phyloP scores from a whole-genome alignment of 495 filamentous ascomycete species.

The Paragyromitra xinjiangensis region DNA sequence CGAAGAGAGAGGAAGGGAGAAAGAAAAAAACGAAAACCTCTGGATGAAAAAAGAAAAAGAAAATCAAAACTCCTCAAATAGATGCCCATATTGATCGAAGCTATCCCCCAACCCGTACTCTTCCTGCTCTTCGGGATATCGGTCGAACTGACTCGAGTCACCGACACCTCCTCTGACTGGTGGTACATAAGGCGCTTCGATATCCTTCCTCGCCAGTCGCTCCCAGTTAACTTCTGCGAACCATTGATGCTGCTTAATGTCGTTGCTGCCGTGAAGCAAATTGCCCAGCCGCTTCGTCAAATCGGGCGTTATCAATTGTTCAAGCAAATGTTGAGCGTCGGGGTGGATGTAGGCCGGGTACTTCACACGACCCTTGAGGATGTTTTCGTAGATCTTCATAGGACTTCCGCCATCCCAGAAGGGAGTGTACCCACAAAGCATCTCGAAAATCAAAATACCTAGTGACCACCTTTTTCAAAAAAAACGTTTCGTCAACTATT shows the following conservation, averaged over 20 bases:
- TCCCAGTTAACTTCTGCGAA: constrained; percentile 99
- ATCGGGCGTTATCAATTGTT: constrained; percentile 91
- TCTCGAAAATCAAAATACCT: constrained; percentile 98
- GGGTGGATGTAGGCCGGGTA: constrained; percentile 94
- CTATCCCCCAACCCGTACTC: constrained; percentile 66
- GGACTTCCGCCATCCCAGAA: constrained; percentile 98
- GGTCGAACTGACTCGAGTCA: constrained; percentile 97
- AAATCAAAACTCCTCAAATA: constrained; percentile 76
- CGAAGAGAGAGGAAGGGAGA: constrained; percentile 37
- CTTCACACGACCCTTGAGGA: constrained; percentile 89
- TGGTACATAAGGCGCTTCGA: constrained; percentile 98
- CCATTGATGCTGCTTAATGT: constrained; percentile 96
- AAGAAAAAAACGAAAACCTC: constrained; percentile 30
- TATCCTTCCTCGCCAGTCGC: constrained; percentile 88
- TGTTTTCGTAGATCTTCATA: constrained; percentile 99
- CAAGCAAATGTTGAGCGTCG: constrained; percentile 90
- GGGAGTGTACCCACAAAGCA: constrained; percentile 98
- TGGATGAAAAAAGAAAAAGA: constrained; percentile 32
- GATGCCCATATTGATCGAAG: constrained; percentile 68
- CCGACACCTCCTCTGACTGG: constrained; percentile 91
- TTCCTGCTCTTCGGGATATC: constrained; percentile 96
- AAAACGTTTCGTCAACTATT: constrained; percentile 17
- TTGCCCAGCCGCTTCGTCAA: constrained; percentile 95
- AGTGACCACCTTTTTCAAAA: constrained; percentile 85
- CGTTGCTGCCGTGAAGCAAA: constrained; percentile 86